Evolutionary conservation across 768 basidiomycete species (phyloP).

Genomic region (Russula sp.): DNA sequence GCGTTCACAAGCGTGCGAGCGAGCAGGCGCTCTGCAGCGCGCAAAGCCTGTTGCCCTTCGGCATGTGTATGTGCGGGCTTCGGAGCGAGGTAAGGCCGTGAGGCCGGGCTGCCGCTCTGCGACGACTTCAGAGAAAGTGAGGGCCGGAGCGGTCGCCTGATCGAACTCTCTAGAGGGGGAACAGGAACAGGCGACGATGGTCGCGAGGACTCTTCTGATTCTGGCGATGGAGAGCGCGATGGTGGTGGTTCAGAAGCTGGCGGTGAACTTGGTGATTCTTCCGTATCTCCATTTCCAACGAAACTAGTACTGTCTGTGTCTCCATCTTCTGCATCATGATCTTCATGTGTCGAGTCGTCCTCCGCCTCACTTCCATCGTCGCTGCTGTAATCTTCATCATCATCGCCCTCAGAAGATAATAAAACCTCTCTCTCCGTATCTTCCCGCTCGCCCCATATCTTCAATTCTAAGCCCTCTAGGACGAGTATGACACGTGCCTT

Average conservation of each 20-base stretch:
- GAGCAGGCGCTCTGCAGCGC: constrained; percentile 42
- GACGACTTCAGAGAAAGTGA: constrained; percentile 23
- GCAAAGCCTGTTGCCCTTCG: constrained; percentile 39
- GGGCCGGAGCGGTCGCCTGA: constrained; percentile 22
- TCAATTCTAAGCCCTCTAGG: constrained; percentile 61
- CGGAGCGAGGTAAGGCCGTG: constrained; percentile 13
- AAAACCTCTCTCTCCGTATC: constrained; percentile 8
- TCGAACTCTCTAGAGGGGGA: constrained; percentile 15
- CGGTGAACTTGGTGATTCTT: constrained; percentile 19
- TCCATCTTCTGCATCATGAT: constrained; percentile 21
- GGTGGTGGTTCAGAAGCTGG: constrained; percentile 33
- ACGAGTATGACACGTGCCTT: constrained; percentile 60
- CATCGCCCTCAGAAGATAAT: constrained; percentile 15
- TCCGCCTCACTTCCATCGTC: constrained; percentile 18
- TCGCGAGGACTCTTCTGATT: constrained; percentile 15
- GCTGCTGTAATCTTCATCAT: constrained; percentile 25
- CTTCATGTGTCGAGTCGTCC: constrained; percentile 19
- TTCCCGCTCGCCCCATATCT: constrained; percentile 34
- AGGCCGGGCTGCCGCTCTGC: constrained; percentile 12
- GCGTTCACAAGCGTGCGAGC: constrained; percentile 47
- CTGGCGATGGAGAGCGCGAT: constrained; percentile 35
- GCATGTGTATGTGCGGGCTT: constrained; percentile 29
- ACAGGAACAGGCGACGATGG: constrained; percentile 12
- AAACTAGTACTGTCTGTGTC: constrained; percentile 22
- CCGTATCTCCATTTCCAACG: constrained; percentile 1